A percentile compares a stretch with the other conserved stretches of the same genome.
Conservation (phyloP, 2,329 filamentous ascomycete species). For the Myriosclerotinia curreyana region DNA sequence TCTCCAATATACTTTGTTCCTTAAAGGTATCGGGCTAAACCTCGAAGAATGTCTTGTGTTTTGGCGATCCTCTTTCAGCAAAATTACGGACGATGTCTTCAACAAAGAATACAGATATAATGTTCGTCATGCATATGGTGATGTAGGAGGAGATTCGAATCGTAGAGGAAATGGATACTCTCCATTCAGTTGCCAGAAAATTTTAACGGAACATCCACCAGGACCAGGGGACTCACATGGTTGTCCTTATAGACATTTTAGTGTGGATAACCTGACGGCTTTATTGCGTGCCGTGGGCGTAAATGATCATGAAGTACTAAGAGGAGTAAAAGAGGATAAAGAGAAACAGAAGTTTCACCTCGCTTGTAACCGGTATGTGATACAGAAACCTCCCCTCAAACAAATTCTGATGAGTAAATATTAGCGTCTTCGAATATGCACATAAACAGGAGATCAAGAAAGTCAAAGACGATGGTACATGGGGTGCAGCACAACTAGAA, state of each 20-base stretch:
- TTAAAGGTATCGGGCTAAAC: slow-evolving; percentile 90
- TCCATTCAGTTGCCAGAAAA: slow-evolving; percentile 92
- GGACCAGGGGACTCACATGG: slow-evolving; percentile 87
- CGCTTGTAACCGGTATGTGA: slow-evolving; percentile 77
- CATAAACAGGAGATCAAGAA: slow-evolving; percentile 77
- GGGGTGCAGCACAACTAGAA: slow-evolving; percentile 75
- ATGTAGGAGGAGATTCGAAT: slow-evolving; percentile 90
- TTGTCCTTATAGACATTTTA: slow-evolving; percentile 95
- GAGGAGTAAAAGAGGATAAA: slow-evolving; percentile 83
- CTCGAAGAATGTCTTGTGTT: slow-evolving; percentile 91
- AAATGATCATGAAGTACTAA: slow-evolving; percentile 70
- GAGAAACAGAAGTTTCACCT: slow-evolving; percentile 87
- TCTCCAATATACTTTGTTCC: slow-evolving; percentile 91
- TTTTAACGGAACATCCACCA: slow-evolving; percentile 83
- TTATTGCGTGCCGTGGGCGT: slow-evolving; percentile 79
- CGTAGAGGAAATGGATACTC: slow-evolving; percentile 83
- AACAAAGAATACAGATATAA: slow-evolving; percentile 99
- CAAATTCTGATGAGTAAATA: slow-evolving; percentile 3
- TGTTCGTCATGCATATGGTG: slow-evolving; percentile 89
- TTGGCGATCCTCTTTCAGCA: slow-evolving; percentile 83
- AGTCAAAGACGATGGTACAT: slow-evolving; percentile 70
- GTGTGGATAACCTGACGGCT: slow-evolving; percentile 75
- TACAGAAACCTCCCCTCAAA: slow-evolving; percentile 15
- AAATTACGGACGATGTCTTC: slow-evolving; percentile 89
- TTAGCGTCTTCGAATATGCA: slow-evolving; percentile 78